Evolutionary conservation across 2,329 filamentous ascomycete genomes (phyloP).

Genomic region (Coleophoma eucalyptorum): DNA sequence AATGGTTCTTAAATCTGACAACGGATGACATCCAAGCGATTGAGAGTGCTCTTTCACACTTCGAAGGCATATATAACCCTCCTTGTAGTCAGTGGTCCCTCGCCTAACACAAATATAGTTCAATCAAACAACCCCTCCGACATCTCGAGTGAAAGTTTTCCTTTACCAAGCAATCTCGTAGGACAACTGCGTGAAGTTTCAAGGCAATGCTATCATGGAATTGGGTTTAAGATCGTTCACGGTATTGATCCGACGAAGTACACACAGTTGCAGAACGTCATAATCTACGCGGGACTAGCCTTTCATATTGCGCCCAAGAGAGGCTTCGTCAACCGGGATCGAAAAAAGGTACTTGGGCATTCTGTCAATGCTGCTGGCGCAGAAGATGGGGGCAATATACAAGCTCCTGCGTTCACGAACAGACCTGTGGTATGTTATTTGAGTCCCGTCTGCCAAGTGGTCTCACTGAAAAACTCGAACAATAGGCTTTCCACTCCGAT

Average conservation of each 20-base stretch:
- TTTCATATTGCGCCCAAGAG: background rate
- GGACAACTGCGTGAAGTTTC: background rate
- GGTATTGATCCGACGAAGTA: background rate
- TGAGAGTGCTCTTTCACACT: background rate
- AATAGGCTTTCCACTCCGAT: background rate
- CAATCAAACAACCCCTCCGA: background rate
- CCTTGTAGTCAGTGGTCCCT: background rate
- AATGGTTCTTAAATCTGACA: background rate
- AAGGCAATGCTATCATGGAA: background rate
- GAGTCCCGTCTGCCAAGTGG: background rate
- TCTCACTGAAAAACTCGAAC: background rate
- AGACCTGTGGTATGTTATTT: background rate
- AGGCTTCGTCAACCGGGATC: background rate
- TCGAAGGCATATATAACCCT: background rate
- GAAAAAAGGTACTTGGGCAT: background rate
- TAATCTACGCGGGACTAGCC: background rate
- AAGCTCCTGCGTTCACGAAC: background rate
- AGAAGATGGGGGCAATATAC: background rate
- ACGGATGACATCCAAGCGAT: background rate
- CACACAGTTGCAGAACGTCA: background rate
- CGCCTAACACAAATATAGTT: background rate
- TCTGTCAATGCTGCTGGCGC: background rate
- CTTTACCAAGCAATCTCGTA: background rate
- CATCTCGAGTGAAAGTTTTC: background rate
- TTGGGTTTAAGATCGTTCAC: background rate